Percentiles rank a stretch among this genome's conserved stretches.
Evolutionary conservation across 2,329 filamentous ascomycete genomes (phyloP).

Genomic region (Phaeophleospora eucalypticola): DNA sequence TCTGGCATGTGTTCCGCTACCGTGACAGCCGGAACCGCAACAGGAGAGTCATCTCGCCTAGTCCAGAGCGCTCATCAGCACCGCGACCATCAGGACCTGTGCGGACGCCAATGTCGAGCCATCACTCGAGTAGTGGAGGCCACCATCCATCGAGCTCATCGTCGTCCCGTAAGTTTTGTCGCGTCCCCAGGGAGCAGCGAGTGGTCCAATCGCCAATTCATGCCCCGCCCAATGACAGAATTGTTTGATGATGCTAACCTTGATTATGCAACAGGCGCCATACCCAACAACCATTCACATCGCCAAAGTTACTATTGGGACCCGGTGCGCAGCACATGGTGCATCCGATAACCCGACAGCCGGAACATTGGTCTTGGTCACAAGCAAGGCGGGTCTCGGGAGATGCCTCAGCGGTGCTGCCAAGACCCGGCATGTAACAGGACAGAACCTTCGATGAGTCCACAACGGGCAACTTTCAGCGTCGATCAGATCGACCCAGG

Average conservation of each 20-base stretch:
- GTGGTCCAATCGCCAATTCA: too few relatives aligned
- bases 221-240: too few relatives aligned
- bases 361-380: too few relatives aligned
- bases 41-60: slow-evolving; percentile 23
- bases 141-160: slow-evolving; percentile 1
- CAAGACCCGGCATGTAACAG: too few relatives aligned
- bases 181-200: too few relatives aligned
- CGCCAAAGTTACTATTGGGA: slow-evolving; percentile 31
- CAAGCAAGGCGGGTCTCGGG: too few relatives aligned
- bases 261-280: background rate
- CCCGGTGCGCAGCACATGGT: slow-evolving; percentile 28
- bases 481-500: too few relatives aligned
- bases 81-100: background rate
- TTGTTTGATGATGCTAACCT: too few relatives aligned
- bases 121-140: background rate
- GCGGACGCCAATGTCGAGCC: background rate
- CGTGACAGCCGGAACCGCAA: slow-evolving; percentile 40
- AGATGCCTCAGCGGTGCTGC: too few relatives aligned
- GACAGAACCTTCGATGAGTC: too few relatives aligned
- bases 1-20: slow-evolving; percentile 52
- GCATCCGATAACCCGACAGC: slow-evolving; percentile 13
- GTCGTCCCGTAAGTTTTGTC: slow-evolving; percentile 7
- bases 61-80: slow-evolving; percentile 13
- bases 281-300: slow-evolving; percentile 3
- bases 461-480: too few relatives aligned